Evolutionary conservation across 768 basidiomycete genomes (phyloP).

Genomic region (Pleurotus citrinopileatus): DNA sequence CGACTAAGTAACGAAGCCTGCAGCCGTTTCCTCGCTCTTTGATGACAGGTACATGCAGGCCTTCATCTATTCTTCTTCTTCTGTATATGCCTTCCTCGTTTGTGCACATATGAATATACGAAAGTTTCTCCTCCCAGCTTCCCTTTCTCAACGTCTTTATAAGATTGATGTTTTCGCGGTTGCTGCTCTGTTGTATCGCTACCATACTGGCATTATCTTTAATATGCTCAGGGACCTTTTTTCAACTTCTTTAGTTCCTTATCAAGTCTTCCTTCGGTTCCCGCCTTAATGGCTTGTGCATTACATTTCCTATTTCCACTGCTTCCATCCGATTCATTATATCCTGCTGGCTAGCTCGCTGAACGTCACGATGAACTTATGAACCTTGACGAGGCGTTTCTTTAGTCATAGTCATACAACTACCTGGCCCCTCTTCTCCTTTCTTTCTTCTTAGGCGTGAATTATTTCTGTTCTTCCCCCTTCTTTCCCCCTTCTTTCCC

Average conservation of each 20-base stretch:
- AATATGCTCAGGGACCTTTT: background rate
- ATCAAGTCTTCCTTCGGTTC: background rate
- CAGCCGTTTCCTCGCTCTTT: background rate
- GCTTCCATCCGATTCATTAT: too few relatives aligned
- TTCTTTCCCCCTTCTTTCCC: too few relatives aligned
- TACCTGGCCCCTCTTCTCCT: too few relatives aligned
- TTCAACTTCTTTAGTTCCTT: background rate
- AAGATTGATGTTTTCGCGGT: background rate
- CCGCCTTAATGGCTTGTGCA: too few relatives aligned
- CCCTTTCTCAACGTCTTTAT: background rate
- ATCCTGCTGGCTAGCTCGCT: too few relatives aligned
- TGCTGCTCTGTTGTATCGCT: constrained; percentile 9
- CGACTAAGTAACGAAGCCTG: background rate
- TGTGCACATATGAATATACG: constrained; percentile 1
- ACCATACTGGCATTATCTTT: constrained; percentile 4
- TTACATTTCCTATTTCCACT: too few relatives aligned
- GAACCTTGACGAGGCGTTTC: too few relatives aligned
- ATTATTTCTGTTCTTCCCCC: too few relatives aligned
- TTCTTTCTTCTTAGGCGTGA: too few relatives aligned
- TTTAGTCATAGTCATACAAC: too few relatives aligned
- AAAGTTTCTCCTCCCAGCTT: background rate
- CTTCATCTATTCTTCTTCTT: background rate
- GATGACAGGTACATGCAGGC: too few relatives aligned
- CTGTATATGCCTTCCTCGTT: background rate
- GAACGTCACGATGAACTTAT: too few relatives aligned